Conservation (phyloP, 306 rosid species). For the Boehmeria nivea region DNA sequence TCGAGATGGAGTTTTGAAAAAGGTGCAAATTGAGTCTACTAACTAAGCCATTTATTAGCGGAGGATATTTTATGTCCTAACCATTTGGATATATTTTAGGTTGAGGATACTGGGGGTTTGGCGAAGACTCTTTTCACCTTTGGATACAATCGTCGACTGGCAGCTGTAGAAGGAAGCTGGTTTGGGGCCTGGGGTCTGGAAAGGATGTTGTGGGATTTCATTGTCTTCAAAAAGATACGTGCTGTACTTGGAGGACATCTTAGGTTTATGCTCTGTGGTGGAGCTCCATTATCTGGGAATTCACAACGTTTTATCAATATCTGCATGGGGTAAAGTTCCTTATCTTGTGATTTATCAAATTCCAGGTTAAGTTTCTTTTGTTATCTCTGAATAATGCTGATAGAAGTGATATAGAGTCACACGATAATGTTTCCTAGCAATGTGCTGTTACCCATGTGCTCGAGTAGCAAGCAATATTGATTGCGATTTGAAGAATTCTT, state of each 20-base stretch:
- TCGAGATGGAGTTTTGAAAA: conserved; percentile 79
- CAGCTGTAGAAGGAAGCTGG: conserved; percentile 89
- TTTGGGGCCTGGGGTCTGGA: conserved; percentile 96
- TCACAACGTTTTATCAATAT: conserved; percentile 78
- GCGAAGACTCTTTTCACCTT: conserved; percentile 56
- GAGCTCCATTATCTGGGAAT: conserved; percentile 87
- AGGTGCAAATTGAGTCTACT: conserved; percentile 33
- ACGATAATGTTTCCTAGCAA: not conserved
- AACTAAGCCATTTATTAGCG: not conserved
- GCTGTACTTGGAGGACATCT: conserved; percentile 61
- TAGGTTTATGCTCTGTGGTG: conserved; percentile 79
- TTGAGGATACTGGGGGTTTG: conserved; percentile 60
- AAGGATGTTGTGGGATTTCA: conserved; percentile 56
- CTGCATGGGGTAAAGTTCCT: conserved; percentile 72
- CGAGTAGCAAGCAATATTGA: too few relatives aligned
- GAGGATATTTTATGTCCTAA: conserved; percentile 11
- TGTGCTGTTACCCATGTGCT: too few relatives aligned
- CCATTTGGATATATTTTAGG: conserved; percentile 37
- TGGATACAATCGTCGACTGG: conserved; percentile 61
- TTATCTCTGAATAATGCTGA: not conserved
- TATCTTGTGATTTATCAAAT: not conserved
- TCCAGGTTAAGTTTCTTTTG: not conserved
- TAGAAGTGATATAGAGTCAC: not conserved
- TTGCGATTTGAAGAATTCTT: too few relatives aligned
- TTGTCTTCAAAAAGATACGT: conserved; percentile 59